phyloP scores from a whole-genome alignment of 2,329 filamentous ascomycete species.

The Lachnellula hyalina region DNA sequence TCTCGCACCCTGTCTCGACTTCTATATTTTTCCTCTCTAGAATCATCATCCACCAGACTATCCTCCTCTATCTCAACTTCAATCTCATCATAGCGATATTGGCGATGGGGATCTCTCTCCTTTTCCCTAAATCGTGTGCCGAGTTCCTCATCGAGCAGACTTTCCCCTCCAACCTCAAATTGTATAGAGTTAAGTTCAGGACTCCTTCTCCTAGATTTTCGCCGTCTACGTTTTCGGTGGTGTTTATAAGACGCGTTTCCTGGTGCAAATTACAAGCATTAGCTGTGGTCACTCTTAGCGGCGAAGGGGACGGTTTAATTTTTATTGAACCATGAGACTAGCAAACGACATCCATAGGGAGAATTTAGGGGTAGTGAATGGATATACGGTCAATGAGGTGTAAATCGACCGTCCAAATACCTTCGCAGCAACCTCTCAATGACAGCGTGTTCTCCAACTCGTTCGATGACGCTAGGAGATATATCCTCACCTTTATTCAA shows the following conservation, averaged over 20 bases:
- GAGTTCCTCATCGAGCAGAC: background rate
- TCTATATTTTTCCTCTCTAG: background rate
- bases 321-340: background rate
- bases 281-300: background rate
- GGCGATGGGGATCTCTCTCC: background rate
- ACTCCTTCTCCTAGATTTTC: background rate
- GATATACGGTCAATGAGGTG: background rate
- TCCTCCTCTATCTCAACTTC: background rate
- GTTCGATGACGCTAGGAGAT: background rate
- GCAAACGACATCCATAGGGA: background rate
- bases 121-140: background rate
- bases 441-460: background rate
- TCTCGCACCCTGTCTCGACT: background rate
- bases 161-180: background rate
- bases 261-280: background rate
- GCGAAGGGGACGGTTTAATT: background rate
- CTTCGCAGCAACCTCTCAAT: background rate
- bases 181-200: background rate
- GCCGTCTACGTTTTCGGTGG: background rate
- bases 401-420: background rate
- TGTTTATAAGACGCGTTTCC: background rate
- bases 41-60: background rate
- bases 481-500: conserved; percentile 31
- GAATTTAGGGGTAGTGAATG: background rate
- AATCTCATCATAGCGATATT: background rate